A percentile compares a stretch with the other conserved stretches of the same genome.
Evolutionary conservation across 768 basidiomycete species (phyloP).

Genomic region (Auriscalpium vulgare): DNA sequence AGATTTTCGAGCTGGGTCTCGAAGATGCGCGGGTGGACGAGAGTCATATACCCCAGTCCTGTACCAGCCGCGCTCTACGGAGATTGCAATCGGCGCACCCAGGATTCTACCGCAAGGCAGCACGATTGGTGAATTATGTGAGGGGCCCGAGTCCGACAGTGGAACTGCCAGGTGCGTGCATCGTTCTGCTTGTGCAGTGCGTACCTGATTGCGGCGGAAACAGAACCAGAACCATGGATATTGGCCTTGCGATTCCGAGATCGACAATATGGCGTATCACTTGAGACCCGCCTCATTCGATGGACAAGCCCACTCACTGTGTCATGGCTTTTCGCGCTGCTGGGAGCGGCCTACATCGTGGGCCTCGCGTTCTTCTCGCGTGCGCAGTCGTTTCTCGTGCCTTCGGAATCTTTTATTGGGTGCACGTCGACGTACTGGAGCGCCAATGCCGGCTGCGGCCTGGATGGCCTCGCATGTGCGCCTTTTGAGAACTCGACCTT

Average conservation of each 20-base stretch:
- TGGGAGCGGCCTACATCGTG: conserved; percentile 58
- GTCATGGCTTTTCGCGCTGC: conserved; percentile 45
- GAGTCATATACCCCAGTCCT: neutral
- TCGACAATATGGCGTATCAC: conserved; percentile 15
- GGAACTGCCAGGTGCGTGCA: conserved; percentile 38
- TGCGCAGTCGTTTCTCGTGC: conserved; percentile 64
- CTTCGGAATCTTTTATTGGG: conserved; percentile 51
- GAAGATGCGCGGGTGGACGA: neutral
- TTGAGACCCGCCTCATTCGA: conserved; percentile 49
- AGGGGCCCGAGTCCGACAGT: conserved; percentile 55
- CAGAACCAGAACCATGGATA: conserved; percentile 51
- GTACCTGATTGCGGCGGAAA: neutral
- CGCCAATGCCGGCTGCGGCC: conserved; percentile 62
- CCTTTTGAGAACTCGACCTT: conserved; percentile 56
- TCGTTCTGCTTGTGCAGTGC: neutral
- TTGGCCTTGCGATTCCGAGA: conserved; percentile 30
- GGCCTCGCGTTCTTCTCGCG: conserved; percentile 66
- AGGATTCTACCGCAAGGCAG: conserved; percentile 10
- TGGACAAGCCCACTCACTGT: conserved; percentile 44
- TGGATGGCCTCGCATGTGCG: conserved; percentile 56
- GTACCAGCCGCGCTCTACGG: neutral
- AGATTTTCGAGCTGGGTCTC: neutral
- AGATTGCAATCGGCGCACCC: conserved; percentile 9
- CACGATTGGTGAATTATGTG: conserved; percentile 27
- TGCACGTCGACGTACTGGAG: conserved; percentile 71